Percentiles rank a stretch among this genome's conserved stretches.
phyloP scores from a whole-genome alignment of 2,329 filamentous ascomycete genomes.

The Alternaria consortialis region DNA sequence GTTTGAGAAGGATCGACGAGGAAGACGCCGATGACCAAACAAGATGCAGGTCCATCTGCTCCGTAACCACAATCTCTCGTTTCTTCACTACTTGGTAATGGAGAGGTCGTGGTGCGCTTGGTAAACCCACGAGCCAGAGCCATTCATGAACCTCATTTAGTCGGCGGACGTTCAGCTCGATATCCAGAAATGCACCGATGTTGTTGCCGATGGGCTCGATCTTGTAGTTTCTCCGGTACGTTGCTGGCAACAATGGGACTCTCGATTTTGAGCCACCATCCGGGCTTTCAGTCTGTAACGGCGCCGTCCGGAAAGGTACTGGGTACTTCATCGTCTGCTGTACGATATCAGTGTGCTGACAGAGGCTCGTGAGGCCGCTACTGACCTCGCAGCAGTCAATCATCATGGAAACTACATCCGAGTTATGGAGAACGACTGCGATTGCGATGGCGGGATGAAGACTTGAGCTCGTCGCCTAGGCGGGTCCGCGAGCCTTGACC shows the following conservation, averaged over 20 bases:
- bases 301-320: constrained; percentile 24
- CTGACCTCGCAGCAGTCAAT: constrained; percentile 14
- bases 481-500: neutral
- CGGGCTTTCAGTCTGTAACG: constrained; percentile 5
- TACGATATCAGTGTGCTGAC: constrained; percentile 1
- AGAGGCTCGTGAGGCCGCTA: neutral
- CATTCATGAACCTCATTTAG: constrained; percentile 29
- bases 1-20: constrained; percentile 31
- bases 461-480: neutral
- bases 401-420: neutral
- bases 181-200: constrained; percentile 24
- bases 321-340: constrained; percentile 10
- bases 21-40: constrained; percentile 26
- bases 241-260: constrained; percentile 24
- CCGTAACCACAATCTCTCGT: constrained; percentile 30
- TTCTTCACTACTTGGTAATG: constrained; percentile 34
- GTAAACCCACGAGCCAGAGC: constrained; percentile 33
- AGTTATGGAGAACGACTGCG: neutral
- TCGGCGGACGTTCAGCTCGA: constrained; percentile 27
- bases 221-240: constrained; percentile 25
- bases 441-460: neutral
- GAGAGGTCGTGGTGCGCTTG: constrained; percentile 26
- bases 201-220: constrained; percentile 25
- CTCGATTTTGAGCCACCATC: constrained; percentile 1
- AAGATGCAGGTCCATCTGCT: constrained; percentile 34